Evolutionary conservation across 345 rosid species (phyloP), one percentile per base, ranked within the genome.

Genomic region (Punica granatum): DNA sequence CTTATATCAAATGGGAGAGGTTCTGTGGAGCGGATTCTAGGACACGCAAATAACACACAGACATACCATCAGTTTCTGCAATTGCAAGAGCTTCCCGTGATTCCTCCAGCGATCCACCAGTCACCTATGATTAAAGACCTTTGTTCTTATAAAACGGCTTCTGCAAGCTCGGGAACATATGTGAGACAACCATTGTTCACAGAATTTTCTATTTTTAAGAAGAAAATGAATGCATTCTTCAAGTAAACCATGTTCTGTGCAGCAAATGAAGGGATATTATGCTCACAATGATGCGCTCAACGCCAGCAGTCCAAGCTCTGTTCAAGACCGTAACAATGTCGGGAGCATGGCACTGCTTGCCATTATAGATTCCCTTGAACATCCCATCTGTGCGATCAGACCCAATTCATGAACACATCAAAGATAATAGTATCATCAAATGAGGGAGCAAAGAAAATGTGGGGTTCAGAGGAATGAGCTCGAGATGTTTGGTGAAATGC

Each of bases 221-320:
- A 14, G 12, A 63, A 36, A 35, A 8, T 13, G 31, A 9, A 36
- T 8, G 41, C 41, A 37, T n/a, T n/a, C 35, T 63, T 21, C 18
- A 63, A 37, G 14, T 4, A 23, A 35, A 16, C 15, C 8, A 1
- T 63, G 10, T 61, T 51, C 31, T 37, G 34, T 32, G 1, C 28
- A 19, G 43, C 13, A 26, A 31, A 18, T 32, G 23, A 60, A 28
- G 69, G 25, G 43, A 60, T 68, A 19, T 37, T 65, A 19, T 8
- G 68, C 72, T 78, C 67, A 90, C 99, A 61, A 94, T 89, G 78
- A 94, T 86, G 72, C 97, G 80, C 73, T 94, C 97, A 15, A 94
- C 97, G 36, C 99, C 99, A 25, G 97, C 85, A 49, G 75, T 82
- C 99, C 99, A 94, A 68, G 97, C 99, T 43, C 99, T 83, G 70